Evolutionary conservation across 176 grass and related monocot species (phyloP), one percentile per base, ranked within the genome.

Genomic region (Ananas comosus): DNA sequence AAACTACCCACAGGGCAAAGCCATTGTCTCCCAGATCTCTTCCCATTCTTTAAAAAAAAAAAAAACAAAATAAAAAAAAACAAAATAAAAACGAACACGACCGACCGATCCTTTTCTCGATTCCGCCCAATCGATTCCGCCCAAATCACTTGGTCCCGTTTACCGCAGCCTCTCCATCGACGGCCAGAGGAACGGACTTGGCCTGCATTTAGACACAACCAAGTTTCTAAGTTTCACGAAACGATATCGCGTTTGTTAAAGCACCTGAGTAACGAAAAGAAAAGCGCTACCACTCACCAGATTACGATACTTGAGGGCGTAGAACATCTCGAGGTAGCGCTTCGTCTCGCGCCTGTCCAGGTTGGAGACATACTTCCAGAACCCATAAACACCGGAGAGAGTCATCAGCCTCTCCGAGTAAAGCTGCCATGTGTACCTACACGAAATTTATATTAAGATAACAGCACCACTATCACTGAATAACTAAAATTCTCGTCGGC

Each of bases 331-430:
- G 0, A 99, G 87, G 90, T 99, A 99, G 56, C 94, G 84, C 47
- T 90, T 84, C 53, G 94, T 99, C 70, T 99, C 94, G 0, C 94
- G 90, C 82, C 94, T 88, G 49, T 99, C 94, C 0, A 99, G 94
- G 84, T 99, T 99, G 48, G 94, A 99, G 29, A 99, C 94, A 7
- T 99, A 99, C 77, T 99, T 99, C 94, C 94, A 99, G 82, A 99
- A 99, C 0, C 94, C 94, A 17, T 99, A 99, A 5, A 99, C 94
- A 10, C 94, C 94, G 0, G 94, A 83, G 10, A 99, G 85, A 4
- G 94, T 99, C 94, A 99, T 99, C 74, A 99, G 49, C 89, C 94
- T 91, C 84, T 99, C 94, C 1, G 94, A 99, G 80, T 99, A 99
- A 13, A 99, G 80, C 80, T 99, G 82, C 94, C 94, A 99, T 50